Percentiles rank a stretch among this genome's conserved stretches.
Conservation (phyloP, 441 rosid species). For the Brassica balearica region DNA sequence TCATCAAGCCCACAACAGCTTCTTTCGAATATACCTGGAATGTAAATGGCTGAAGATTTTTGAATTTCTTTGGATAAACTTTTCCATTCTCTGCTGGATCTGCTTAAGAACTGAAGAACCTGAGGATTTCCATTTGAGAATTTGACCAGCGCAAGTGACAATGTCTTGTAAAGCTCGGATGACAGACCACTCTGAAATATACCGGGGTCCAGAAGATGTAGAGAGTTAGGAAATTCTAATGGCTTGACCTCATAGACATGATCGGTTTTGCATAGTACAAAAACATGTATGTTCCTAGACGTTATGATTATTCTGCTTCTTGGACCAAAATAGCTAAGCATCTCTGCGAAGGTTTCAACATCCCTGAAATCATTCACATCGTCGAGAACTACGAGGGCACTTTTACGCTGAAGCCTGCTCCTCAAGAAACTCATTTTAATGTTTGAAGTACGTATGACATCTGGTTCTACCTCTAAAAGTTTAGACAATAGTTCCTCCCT, state of each 20-base stretch:
- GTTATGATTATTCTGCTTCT: constrained; percentile 53
- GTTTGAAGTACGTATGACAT: neutral
- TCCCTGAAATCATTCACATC: constrained; percentile 43
- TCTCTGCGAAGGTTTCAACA: constrained; percentile 25
- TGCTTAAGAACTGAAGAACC: constrained; percentile 29
- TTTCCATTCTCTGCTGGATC: neutral
- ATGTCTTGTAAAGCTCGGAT: neutral
- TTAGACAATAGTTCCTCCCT: constrained; percentile 34
- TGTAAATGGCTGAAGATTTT: neutral
- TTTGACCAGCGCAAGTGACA: constrained; percentile 23
- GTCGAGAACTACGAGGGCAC: constrained; percentile 39
- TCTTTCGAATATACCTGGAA: constrained; percentile 32
- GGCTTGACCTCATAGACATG: constrained; percentile 39
- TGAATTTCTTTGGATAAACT: neutral
- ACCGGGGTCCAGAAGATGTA: neutral
- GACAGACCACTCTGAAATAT: neutral
- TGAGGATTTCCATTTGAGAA: constrained; percentile 41
- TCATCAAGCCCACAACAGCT: constrained; percentile 47
- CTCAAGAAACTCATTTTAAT: constrained; percentile 22
- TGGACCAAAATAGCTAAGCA: constrained; percentile 31
- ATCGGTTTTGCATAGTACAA: neutral
- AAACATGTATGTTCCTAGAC: constrained; percentile 43
- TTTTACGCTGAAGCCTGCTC: constrained; percentile 34
- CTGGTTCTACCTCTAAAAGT: constrained; percentile 22
- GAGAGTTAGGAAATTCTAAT: constrained; percentile 13